Conservation (phyloP, 441 rosid species). For the Syzygium malaccense region DNA sequence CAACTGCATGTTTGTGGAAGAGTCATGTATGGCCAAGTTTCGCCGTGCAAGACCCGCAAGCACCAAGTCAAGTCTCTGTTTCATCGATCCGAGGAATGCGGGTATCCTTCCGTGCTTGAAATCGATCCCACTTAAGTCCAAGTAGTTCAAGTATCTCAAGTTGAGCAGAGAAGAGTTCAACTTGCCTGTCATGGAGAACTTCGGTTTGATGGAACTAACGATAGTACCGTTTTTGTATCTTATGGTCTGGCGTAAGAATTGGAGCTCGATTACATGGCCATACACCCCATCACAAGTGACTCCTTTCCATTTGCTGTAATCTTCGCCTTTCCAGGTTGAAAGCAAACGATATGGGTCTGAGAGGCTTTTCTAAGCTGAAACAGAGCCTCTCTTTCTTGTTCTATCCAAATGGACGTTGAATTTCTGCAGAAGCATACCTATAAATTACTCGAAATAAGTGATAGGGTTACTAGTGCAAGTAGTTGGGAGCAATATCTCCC, state of each 20-base stretch:
- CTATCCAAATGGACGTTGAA: too few relatives aligned
- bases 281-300: not conserved
- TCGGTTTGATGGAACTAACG: not conserved
- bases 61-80: too few relatives aligned
- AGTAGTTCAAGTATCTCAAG: not conserved
- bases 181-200: not conserved
- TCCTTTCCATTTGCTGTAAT: slow-evolving; percentile 9
- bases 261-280: not conserved
- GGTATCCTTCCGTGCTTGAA: not conserved
- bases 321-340: slow-evolving; percentile 4
- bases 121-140: not conserved
- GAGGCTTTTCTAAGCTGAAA: too few relatives aligned
- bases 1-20: too few relatives aligned
- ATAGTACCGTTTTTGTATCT: not conserved
- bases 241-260: not conserved
- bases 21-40: too few relatives aligned
- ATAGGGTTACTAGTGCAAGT: too few relatives aligned
- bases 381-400: too few relatives aligned
- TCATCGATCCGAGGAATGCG: not conserved
- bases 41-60: too few relatives aligned
- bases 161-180: slow-evolving; percentile 1
- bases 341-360: not conserved
- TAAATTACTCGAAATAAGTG: too few relatives aligned
- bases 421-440: too few relatives aligned
- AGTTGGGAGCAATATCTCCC: too few relatives aligned